A percentile compares a stretch with the other conserved stretches of the same genome.
Conservation (phyloP, 768 basidiomycete genomes). For the Boletus eberwhitei region DNA sequence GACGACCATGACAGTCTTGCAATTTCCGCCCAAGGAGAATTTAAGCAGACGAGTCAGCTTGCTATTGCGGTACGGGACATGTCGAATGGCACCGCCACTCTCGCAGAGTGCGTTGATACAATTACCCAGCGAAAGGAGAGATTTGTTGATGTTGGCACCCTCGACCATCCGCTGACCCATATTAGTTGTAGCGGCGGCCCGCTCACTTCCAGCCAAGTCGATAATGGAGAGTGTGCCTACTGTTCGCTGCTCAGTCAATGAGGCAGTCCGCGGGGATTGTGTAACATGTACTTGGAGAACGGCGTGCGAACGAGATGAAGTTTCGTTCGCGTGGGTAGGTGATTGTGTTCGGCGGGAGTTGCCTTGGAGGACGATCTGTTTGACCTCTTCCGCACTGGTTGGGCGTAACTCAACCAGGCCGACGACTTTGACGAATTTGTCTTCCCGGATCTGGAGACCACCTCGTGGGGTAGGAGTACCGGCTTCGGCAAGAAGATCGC, state of each 20-base stretch:
- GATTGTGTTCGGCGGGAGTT: slow-evolving; percentile 89
- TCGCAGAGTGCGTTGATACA: slow-evolving; percentile 99
- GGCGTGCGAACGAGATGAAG: slow-evolving; percentile 95
- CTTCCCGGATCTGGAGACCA: slow-evolving; percentile 90
- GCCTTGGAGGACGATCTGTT: slow-evolving; percentile 86
- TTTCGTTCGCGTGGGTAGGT: slow-evolving; percentile 94
- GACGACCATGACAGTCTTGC: slow-evolving; percentile 99
- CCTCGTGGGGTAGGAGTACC: slow-evolving; percentile 64
- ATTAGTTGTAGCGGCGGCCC: slow-evolving; percentile 93
- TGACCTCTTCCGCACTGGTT: slow-evolving; percentile 85
- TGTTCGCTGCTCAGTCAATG: slow-evolving; percentile 75
- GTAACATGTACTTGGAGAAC: slow-evolving; percentile 94
- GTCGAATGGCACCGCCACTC: slow-evolving; percentile 81
- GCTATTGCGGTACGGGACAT: slow-evolving; percentile 96
- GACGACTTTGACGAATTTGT: slow-evolving; percentile 87
- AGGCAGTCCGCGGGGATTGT: slow-evolving; percentile 81
- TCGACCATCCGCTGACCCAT: slow-evolving; percentile 99
- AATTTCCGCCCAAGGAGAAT: slow-evolving; percentile 97
- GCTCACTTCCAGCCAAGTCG: slow-evolving; percentile 95
- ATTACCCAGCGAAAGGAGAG: slow-evolving; percentile 92
- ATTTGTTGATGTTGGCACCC: slow-evolving; percentile 99
- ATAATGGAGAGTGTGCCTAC: slow-evolving; percentile 96
- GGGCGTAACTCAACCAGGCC: slow-evolving; percentile 83
- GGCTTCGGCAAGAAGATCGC: slow-evolving; percentile 84
- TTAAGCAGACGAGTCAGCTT: slow-evolving; percentile 97